Conservation (phyloP, 352 stramenopile species). For the Globisporangium viniferum region DNA sequence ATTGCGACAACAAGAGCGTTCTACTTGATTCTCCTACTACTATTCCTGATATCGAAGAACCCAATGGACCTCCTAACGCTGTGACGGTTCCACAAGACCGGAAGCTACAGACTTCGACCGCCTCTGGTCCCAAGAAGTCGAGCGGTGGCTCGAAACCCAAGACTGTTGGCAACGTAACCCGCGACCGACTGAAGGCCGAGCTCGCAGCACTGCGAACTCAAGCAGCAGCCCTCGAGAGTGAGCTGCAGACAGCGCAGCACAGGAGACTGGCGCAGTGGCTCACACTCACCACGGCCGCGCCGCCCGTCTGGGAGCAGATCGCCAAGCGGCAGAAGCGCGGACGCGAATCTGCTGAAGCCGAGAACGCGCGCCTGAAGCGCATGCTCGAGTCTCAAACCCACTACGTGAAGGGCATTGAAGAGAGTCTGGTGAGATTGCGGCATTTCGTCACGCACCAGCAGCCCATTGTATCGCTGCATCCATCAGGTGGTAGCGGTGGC, state of each 20-base stretch:
- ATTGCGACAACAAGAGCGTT: neutral
- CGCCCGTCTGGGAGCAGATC: constrained; percentile 1
- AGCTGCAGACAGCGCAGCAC: neutral
- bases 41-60: neutral
- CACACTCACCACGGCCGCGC: neutral
- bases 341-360: neutral
- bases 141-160: neutral
- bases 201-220: neutral
- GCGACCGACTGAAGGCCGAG: neutral
- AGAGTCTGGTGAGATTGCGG: neutral
- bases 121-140: neutral
- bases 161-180: neutral
- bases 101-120: neutral
- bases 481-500: neutral
- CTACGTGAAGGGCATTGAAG: neutral
- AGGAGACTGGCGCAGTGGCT: neutral
- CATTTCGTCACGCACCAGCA: neutral
- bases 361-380: constrained; percentile 2
- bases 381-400: neutral
- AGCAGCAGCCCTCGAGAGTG: neutral
- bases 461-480: neutral
- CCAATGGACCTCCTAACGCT: neutral
- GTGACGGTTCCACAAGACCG: neutral
- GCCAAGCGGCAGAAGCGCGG: neutral
- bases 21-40: neutral